A percentile compares a stretch with the other conserved stretches of the same genome.
These are phyloP conservation scores for Boletus patriciae DNA, from an alignment of 768 basidiomycete species.

Conservation along the genomic window DNA sequence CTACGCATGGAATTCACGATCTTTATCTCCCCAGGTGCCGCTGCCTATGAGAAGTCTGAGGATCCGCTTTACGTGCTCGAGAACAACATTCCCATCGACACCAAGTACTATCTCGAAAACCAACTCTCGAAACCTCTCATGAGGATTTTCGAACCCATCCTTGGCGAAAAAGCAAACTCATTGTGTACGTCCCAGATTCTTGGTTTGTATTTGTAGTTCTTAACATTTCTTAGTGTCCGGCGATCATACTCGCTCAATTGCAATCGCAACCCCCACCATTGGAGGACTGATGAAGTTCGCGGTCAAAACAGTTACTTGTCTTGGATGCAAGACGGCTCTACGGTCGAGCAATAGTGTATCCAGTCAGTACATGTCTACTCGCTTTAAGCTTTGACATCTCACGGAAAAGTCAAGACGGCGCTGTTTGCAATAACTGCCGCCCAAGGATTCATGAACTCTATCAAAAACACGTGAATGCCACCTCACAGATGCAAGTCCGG, in stretches of 20 bases:
- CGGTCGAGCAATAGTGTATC: slow-evolving; percentile 71
- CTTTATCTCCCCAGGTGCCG: slow-evolving; percentile 61
- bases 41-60: slow-evolving; percentile 98
- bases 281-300: slow-evolving; percentile 99
- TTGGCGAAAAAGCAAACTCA: slow-evolving; percentile 87
- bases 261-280: slow-evolving; percentile 94
- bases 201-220: neutral
- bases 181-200: slow-evolving; percentile 54
- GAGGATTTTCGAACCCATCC: slow-evolving; percentile 97
- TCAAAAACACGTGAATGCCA: slow-evolving; percentile 77
- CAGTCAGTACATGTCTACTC: slow-evolving; percentile 42
- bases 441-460: slow-evolving; percentile 86
- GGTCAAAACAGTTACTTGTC: slow-evolving; percentile 90
- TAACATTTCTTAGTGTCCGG: slow-evolving; percentile 68
- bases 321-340: slow-evolving; percentile 93
- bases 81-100: slow-evolving; percentile 97
- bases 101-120: slow-evolving; percentile 96
- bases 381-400: slow-evolving; percentile 1
- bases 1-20: neutral
- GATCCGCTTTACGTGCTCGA: slow-evolving; percentile 97
- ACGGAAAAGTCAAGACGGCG: slow-evolving; percentile 58
- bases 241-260: slow-evolving; percentile 92
- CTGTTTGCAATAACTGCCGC: slow-evolving; percentile 92
- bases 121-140: slow-evolving; percentile 95
- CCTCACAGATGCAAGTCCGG: slow-evolving; percentile 82